Percentiles rank a stretch among this genome's conserved stretches.
Evolutionary conservation across 176 grass and related monocot genomes (phyloP).

Genomic region (Dendrocalamus sinicus): DNA sequence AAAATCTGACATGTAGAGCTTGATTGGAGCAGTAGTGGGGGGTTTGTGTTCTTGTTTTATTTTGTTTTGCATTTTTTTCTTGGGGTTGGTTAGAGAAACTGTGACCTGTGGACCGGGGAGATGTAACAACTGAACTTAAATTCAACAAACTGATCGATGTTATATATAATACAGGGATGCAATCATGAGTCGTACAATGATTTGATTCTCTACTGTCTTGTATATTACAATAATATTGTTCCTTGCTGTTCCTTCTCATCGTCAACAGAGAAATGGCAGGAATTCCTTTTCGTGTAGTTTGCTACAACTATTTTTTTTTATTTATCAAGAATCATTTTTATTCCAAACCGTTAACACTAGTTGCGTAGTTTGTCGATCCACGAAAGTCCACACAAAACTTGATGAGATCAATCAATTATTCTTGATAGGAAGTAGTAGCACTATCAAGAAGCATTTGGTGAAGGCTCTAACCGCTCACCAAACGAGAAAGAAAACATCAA

Average conservation of each 20-base stretch:
- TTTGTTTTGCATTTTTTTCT: neutral
- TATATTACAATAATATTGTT: constrained; percentile 14
- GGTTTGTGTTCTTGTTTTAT: constrained; percentile 38
- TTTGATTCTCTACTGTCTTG: constrained; percentile 29
- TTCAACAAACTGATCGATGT: constrained; percentile 24
- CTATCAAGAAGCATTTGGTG: neutral
- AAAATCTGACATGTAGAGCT: constrained; percentile 24
- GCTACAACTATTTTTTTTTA: too few relatives aligned
- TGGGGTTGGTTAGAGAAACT: constrained; percentile 16
- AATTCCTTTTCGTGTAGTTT: neutral
- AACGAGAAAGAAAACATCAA: neutral
- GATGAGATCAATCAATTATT: neutral
- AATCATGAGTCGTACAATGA: constrained; percentile 31
- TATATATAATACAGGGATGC: constrained; percentile 19
- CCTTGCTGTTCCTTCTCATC: neutral
- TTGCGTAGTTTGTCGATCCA: neutral
- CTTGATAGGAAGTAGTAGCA: neutral
- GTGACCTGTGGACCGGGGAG: constrained; percentile 12
- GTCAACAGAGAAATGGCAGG: neutral
- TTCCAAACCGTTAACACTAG: neutral
- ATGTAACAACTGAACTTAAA: constrained; percentile 40
- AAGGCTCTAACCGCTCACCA: constrained; percentile 17
- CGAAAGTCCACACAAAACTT: neutral
- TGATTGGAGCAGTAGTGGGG: constrained; percentile 6
- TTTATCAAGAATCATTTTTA: neutral